phyloP scores from a whole-genome alignment of 106 monocot genomes.

The Triglochin maritima region DNA sequence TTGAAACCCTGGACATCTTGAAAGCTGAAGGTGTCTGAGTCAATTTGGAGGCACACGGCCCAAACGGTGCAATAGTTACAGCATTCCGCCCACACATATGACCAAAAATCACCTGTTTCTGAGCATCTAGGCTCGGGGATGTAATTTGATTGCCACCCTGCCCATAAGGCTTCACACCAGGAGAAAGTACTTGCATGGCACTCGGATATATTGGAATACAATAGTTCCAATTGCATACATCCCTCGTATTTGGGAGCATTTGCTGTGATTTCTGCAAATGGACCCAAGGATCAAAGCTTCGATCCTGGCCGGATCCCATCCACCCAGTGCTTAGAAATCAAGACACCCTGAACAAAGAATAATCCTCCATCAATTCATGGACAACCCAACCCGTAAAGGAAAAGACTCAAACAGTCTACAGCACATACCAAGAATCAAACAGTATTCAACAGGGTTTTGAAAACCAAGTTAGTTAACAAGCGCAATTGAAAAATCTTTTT shows the following conservation, averaged over 20 bases:
- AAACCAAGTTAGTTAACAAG: constrained; percentile 6
- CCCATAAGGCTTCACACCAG: neutral
- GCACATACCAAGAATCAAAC: neutral
- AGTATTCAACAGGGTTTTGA: neutral
- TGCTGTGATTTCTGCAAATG: constrained; percentile 6
- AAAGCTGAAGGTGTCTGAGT: constrained; percentile 6
- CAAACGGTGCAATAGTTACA: constrained; percentile 4
- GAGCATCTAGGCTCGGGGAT: constrained; percentile 9
- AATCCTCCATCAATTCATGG: neutral
- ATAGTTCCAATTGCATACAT: constrained; percentile 7
- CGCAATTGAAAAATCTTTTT: constrained; percentile 16
- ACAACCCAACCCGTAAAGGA: neutral
- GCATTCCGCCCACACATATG: neutral
- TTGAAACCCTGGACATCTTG: neutral
- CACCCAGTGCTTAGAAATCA: neutral
- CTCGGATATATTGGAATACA: constrained; percentile 11
- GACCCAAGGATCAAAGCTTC: constrained; percentile 23
- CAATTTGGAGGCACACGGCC: neutral
- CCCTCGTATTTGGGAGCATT: constrained; percentile 14
- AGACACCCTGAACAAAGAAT: neutral
- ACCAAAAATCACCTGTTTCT: neutral
- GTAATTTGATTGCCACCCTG: neutral
- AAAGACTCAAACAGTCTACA: neutral
- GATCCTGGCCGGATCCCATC: constrained; percentile 24
- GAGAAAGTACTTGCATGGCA: constrained; percentile 2